A percentile compares a stretch with the other conserved stretches of the same genome.
phyloP scores from a whole-genome alignment of 2,329 filamentous ascomycete species.

The Fusarium anguioides region DNA sequence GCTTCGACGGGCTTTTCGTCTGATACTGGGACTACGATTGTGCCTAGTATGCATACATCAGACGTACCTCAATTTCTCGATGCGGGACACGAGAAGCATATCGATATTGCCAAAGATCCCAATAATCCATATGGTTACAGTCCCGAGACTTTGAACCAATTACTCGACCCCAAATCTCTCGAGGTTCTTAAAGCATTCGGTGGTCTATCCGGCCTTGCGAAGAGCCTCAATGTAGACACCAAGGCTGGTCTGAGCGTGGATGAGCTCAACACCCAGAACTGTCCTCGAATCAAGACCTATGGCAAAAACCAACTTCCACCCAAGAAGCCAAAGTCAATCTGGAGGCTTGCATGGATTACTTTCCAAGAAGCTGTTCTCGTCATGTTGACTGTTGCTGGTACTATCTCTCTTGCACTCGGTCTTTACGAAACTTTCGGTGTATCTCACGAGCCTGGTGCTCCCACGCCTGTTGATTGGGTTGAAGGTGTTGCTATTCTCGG shows the following conservation, averaged over 20 bases:
- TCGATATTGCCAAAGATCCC: not conserved
- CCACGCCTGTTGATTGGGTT: slow-evolving; percentile 24
- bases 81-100: not conserved
- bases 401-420: slow-evolving; percentile 15
- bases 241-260: slow-evolving; percentile 24
- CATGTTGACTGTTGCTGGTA: slow-evolving; percentile 20
- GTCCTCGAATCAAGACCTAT: slow-evolving; percentile 5
- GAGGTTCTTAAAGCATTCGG: slow-evolving; percentile 6
- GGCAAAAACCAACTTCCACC: slow-evolving; percentile 11
- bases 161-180: slow-evolving; percentile 21
- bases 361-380: slow-evolving; percentile 23
- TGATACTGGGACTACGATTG: slow-evolving; percentile 15
- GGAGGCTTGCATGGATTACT: slow-evolving; percentile 20
- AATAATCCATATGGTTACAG: slow-evolving; percentile 7
- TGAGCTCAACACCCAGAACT: not conserved
- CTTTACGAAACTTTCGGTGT: slow-evolving; percentile 20
- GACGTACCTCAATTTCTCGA: slow-evolving; percentile 11
- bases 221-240: slow-evolving; percentile 12
- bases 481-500: slow-evolving; percentile 24
- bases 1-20: not conserved
- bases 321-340: slow-evolving; percentile 24
- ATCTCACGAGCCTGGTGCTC: slow-evolving; percentile 3
- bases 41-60: slow-evolving; percentile 20
- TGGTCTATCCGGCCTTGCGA: slow-evolving; percentile 8
- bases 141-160: slow-evolving; percentile 5